Conservation (phyloP, 352 stramenopile species). For the Peronospora farinosa region DNA sequence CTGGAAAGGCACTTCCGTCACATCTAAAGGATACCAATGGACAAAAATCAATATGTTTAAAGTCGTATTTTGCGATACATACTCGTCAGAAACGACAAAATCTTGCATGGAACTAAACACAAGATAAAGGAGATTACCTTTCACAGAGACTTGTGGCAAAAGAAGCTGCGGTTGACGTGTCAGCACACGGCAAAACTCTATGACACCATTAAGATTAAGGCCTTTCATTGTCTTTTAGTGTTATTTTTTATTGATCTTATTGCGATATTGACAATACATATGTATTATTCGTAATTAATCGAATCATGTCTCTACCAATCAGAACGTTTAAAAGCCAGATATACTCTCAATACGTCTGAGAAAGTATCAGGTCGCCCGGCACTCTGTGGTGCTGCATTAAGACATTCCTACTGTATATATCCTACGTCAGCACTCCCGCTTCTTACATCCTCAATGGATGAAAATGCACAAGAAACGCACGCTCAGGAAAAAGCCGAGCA, state of each 20-base stretch:
- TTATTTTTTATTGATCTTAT: slow-evolving; percentile 13
- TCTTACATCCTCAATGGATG: slow-evolving; percentile 19
- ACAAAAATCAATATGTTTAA: neutral
- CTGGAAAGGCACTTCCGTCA: slow-evolving; percentile 81
- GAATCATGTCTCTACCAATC: slow-evolving; percentile 22
- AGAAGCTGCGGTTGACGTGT: slow-evolving; percentile 64
- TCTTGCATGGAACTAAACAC: slow-evolving; percentile 1
- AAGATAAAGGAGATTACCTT: slow-evolving; percentile 33
- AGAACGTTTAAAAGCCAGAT: slow-evolving; percentile 13
- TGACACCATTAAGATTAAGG: slow-evolving; percentile 72
- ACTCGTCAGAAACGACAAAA: neutral
- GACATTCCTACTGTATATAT: neutral
- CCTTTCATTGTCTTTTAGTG: slow-evolving; percentile 39
- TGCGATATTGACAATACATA: neutral
- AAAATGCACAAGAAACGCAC: slow-evolving; percentile 25
- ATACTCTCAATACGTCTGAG: slow-evolving; percentile 14
- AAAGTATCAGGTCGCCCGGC: neutral
- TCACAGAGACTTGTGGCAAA: slow-evolving; percentile 75
- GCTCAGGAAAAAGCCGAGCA: slow-evolving; percentile 38
- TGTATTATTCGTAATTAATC: slow-evolving; percentile 17
- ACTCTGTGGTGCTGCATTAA: too few relatives aligned
- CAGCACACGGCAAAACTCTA: slow-evolving; percentile 75
- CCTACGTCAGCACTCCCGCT: neutral
- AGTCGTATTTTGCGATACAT: slow-evolving; percentile 3
- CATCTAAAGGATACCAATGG: slow-evolving; percentile 30